phyloP scores from a whole-genome alignment of 2,329 filamentous ascomycete genomes.

The Trichoderma aggressivum region DNA sequence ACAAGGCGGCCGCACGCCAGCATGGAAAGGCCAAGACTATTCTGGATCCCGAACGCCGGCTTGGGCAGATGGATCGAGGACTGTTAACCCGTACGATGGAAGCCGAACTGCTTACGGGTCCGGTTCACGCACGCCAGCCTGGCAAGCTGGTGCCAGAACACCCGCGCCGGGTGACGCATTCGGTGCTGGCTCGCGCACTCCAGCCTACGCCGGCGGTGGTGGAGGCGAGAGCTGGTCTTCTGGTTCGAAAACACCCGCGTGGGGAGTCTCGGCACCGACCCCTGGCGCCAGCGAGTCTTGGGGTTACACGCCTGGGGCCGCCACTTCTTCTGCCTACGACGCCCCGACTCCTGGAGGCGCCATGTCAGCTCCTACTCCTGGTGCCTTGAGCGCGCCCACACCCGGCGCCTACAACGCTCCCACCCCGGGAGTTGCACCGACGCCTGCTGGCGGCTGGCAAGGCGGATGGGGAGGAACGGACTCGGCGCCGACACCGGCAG shows the following conservation, averaged over 20 bases:
- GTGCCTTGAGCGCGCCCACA: slow-evolving; percentile 65
- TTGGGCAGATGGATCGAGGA: slow-evolving; percentile 66
- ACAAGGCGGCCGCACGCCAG: slow-evolving; percentile 57
- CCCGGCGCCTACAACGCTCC: slow-evolving; percentile 66
- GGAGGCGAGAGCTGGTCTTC: slow-evolving; percentile 59
- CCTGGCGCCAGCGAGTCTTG: slow-evolving; percentile 59
- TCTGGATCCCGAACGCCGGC: slow-evolving; percentile 64
- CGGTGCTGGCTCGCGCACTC: slow-evolving; percentile 65
- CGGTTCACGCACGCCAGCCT: slow-evolving; percentile 69
- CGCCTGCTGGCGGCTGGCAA: slow-evolving; percentile 62
- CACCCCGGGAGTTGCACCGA: slow-evolving; percentile 64
- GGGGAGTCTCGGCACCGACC: slow-evolving; percentile 58
- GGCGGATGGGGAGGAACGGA: slow-evolving; percentile 58
- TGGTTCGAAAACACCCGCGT: slow-evolving; percentile 76
- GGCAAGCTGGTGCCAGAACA: slow-evolving; percentile 75
- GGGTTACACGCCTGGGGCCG: slow-evolving; percentile 55
- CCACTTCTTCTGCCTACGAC: slow-evolving; percentile 56
- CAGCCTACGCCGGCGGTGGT: slow-evolving; percentile 51
- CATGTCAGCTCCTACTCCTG: slow-evolving; percentile 59
- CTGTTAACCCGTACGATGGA: slow-evolving; percentile 69
- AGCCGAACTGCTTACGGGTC: slow-evolving; percentile 75
- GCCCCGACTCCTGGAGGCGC: slow-evolving; percentile 63
- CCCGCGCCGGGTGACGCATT: slow-evolving; percentile 60
- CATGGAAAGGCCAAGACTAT: slow-evolving; percentile 55
- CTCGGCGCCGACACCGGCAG: slow-evolving; percentile 64